Conservation (phyloP, 1,284 basidiomycete species). For the Cryptococcus depauperatus region DNA sequence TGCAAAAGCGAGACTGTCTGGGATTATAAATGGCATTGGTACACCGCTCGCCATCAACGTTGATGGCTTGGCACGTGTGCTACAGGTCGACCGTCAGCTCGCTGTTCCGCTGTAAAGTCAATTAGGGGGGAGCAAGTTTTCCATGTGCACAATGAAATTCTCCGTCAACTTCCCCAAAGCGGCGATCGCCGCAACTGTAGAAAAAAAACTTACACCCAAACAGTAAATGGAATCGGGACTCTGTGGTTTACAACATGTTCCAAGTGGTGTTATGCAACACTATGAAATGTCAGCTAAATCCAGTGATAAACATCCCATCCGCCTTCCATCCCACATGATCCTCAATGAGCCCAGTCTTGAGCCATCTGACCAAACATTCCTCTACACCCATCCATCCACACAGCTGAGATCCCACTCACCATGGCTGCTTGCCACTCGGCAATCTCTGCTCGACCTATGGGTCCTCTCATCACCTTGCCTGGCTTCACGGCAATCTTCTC, state of each 20-base stretch:
- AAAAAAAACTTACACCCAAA: constrained; percentile 8
- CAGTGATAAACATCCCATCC: too few relatives aligned
- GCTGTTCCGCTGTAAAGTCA: not conserved
- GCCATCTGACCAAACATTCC: too few relatives aligned
- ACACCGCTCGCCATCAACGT: constrained; percentile 18
- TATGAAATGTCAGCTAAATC: not conserved
- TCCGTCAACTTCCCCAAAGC: too few relatives aligned
- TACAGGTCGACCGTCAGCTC: not conserved
- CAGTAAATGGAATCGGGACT: constrained; percentile 11
- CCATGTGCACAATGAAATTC: constrained; percentile 6
- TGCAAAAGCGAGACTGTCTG: constrained; percentile 9
- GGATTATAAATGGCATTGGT: constrained; percentile 12
- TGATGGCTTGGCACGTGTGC: constrained; percentile 16
- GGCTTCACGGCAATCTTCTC: not conserved
- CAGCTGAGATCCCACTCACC: not conserved
- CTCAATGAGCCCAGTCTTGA: too few relatives aligned
- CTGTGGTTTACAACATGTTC: constrained; percentile 8
- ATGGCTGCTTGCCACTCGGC: not conserved
- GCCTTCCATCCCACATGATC: too few relatives aligned
- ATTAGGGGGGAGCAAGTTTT: not conserved
- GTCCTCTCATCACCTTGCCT: not conserved
- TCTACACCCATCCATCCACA: not conserved
- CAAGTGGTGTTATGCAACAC: constrained; percentile 12
- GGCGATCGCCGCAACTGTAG: not conserved
- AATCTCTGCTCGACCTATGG: not conserved